A percentile compares a stretch with the other conserved stretches of the same genome.
phyloP scores from a whole-genome alignment of 2,329 filamentous ascomycete species.

The Ilyonectria sp. region DNA sequence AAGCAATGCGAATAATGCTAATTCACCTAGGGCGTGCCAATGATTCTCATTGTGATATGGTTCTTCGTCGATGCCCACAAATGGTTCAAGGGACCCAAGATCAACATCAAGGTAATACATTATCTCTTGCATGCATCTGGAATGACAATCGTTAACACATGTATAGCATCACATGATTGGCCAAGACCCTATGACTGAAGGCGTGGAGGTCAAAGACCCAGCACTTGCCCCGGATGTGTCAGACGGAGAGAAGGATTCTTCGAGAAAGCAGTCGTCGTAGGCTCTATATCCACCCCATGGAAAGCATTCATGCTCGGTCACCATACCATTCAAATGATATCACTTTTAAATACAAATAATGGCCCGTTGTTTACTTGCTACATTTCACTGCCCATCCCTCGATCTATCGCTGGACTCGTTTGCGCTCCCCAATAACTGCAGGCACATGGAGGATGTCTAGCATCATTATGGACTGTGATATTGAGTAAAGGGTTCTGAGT shows the following conservation, averaged over 20 bases:
- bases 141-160: not conserved
- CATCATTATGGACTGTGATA: too few species aligned
- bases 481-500: too few species aligned
- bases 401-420: too few species aligned
- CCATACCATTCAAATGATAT: too few species aligned
- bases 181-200: conserved; percentile 5
- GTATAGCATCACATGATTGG: conserved; percentile 21
- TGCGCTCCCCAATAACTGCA: too few species aligned
- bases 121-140: too few species aligned
- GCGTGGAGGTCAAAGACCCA: conserved; percentile 20
- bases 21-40: conserved; percentile 6
- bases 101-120: conserved; percentile 23
- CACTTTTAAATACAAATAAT: too few species aligned
- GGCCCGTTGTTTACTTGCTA: not conserved
- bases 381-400: not conserved
- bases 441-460: too few species aligned
- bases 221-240: not conserved
- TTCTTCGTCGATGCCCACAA: conserved; percentile 31
- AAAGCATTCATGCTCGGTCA: not conserved
- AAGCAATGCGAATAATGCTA: not conserved
- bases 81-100: conserved; percentile 35
- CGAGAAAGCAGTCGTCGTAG: conserved; percentile 2
- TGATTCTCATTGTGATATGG: conserved; percentile 21
- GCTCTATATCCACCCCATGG: not conserved
- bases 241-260: conserved; percentile 13